Evolutionary conservation across 371 early-diverging fungal species (phyloP).

Genomic region (Batkoa obscura): DNA sequence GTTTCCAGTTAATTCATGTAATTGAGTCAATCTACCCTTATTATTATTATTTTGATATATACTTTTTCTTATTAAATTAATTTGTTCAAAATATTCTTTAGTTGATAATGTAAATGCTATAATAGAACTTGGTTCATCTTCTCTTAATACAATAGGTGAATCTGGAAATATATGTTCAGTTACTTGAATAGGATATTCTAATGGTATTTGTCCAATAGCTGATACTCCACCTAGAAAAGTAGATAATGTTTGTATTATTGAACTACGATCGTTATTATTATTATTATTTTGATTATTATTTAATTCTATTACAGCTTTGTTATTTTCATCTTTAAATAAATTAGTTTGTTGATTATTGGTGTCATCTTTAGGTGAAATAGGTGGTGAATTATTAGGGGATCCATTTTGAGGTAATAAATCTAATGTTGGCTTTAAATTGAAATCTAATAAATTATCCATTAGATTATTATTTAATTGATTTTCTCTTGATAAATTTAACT

Average conservation of each 20-base stretch:
- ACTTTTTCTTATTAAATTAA: slow-evolving; percentile 11
- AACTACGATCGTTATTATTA: slow-evolving; percentile 9
- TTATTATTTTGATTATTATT: background rate
- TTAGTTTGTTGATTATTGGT: background rate
- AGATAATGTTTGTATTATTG: slow-evolving; percentile 55
- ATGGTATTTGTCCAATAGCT: slow-evolving; percentile 34
- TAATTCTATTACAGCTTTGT: background rate
- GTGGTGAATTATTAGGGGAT: background rate
- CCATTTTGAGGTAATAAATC: background rate
- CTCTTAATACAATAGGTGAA: slow-evolving; percentile 65
- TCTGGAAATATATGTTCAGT: slow-evolving; percentile 72
- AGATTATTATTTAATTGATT: no score
- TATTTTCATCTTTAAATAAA: background rate
- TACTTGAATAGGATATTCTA: slow-evolving; percentile 59
- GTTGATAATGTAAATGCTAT: slow-evolving; percentile 64
- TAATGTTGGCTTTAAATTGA: background rate
- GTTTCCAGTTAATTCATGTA: slow-evolving; percentile 13
- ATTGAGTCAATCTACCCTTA: slow-evolving; percentile 8
- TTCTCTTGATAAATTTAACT: background rate
- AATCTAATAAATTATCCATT: no score
- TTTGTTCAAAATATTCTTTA: background rate
- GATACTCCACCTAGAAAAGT: slow-evolving; percentile 40
- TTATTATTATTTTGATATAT: no score
- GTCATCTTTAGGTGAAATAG: background rate
- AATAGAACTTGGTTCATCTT: slow-evolving; percentile 85